Evolutionary conservation across 768 basidiomycete species (phyloP), one percentile per base, ranked within the genome.

Genomic region (Tephrocybe sp.): DNA sequence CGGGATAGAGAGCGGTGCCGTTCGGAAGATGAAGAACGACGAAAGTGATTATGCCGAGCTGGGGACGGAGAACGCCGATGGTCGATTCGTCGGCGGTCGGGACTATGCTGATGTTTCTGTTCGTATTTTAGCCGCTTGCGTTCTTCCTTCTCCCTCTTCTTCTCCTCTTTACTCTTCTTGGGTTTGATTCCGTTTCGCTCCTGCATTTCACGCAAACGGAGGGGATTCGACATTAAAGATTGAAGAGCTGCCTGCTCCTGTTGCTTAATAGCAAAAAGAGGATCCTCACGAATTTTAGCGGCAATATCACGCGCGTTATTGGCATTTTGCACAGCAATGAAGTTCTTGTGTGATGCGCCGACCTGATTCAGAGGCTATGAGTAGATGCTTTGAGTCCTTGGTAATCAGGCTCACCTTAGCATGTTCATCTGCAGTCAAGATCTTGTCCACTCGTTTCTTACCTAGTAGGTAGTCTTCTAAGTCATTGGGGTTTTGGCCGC

Each of bases 381-480:
- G 51, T 55, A 45, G 58, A 17, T 39, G 57, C 41, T 50, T 34
- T 14, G 40, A 35, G 34, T 41, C n/a, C 13, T 43, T 17, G n/a
- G 46, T 30, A 32, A 40, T 17, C 54, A 31, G 33, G 34, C 71
- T 39, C 55, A 85, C 86, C 80, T 91, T 94, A 58, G 89, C 92
- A 64, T 95, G 87, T 61, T 98, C 95, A 62, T 92, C 90, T 22
- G 84, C 93, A 20, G 83, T 92, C 59, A 99, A 68, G 26, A 97
- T 89, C 71, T 98, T 94, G 67, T 99, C 97, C 1, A 99, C 96
- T 53, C 97, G 75, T 72, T 95, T 97, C 82, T 98, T 98, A 20
- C 97, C 97, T 26, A 99, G 77, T 1, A 99, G 72, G 67, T 99
- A 99, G 60, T 95, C 93, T 72, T 99, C 97, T 58, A 98, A 68